Percentiles rank a stretch among this genome's conserved stretches.
phyloP scores from a whole-genome alignment of 208 protist species.

The Trypanosoma theileri region DNA sequence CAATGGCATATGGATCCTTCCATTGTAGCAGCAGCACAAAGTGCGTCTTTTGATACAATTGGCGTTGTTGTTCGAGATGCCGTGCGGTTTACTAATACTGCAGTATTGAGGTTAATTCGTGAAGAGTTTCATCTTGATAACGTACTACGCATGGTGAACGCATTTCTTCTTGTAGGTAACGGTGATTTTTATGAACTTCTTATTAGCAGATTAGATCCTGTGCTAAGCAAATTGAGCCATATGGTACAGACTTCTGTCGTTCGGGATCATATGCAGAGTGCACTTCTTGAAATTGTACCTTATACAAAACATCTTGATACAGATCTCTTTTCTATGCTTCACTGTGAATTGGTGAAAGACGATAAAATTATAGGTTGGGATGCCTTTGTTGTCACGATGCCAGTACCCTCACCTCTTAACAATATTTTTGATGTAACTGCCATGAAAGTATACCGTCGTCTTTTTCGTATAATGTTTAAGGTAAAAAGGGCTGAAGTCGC shows the following conservation, averaged over 20 bases:
- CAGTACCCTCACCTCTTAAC: slow-evolving; percentile 62
- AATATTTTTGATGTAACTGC: slow-evolving; percentile 56
- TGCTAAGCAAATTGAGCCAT: slow-evolving; percentile 52
- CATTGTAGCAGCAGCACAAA: slow-evolving; percentile 43
- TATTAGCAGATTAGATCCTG: slow-evolving; percentile 50
- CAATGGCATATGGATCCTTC: slow-evolving; percentile 60
- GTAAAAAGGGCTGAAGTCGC: slow-evolving; percentile 66
- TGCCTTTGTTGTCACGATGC: slow-evolving; percentile 63
- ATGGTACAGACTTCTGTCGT: slow-evolving; percentile 51
- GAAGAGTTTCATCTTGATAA: slow-evolving; percentile 59
- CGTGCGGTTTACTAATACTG: slow-evolving; percentile 51
- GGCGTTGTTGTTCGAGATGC: slow-evolving; percentile 38
- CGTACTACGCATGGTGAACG: slow-evolving; percentile 57
- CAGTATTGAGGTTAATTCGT: slow-evolving; percentile 48
- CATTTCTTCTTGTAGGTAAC: slow-evolving; percentile 64
- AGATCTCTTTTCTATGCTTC: slow-evolving; percentile 48
- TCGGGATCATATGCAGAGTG: slow-evolving; percentile 51
- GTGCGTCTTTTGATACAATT: slow-evolving; percentile 45
- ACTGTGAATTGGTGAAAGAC: slow-evolving; percentile 66
- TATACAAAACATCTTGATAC: slow-evolving; percentile 54
- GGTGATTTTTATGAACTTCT: slow-evolving; percentile 71
- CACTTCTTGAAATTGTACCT: slow-evolving; percentile 49
- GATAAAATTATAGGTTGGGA: slow-evolving; percentile 67
- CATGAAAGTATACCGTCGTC: slow-evolving; percentile 56
- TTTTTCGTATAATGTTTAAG: slow-evolving; percentile 72